Base-by-base conservation (phyloP, 2,329 filamentous ascomycete species). In the Aplosporella prunicola region DNA sequence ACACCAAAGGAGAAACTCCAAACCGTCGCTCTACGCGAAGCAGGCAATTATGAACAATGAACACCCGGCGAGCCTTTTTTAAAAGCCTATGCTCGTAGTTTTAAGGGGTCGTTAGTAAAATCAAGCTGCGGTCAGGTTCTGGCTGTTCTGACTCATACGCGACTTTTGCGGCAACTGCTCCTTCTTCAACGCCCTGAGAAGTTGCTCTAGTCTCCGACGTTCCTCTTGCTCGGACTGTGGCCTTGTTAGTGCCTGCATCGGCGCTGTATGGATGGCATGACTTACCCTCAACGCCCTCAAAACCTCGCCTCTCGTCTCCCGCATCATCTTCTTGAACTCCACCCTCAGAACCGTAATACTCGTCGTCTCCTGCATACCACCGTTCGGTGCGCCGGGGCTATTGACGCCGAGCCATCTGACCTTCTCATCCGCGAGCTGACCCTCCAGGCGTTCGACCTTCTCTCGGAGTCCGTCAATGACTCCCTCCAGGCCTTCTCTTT, bases 281-380 rank as follows among this genome's bases (percentile, higher is more conserved):
- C 37, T 30, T 58, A 83, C 80, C 64, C 74, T 76, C 40, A 84
- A 53, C 42, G 70, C 64, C 60, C 72, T 80, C 50, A 76, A 63
- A 43, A 73, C 78, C 56, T 85, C 80, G 1, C 69, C 67, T 43
- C 79, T 72, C 32, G 76, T 76, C 51, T 84, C 79, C 45, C 78
- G 70, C 79, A 84, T 83, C 80, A 84, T 84, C 64, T 80, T 83
- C 66, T 82, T 82, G 55, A 85, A 85, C 55, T 85, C 80, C 44
- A 78, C 78, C 58, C 78, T 77, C 51, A 85, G 52, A 26, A 83
- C 77, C 59, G 74, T 74, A 16, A 76, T 79, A 48, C 77, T 82
- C 9, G 77, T 83, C 8, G 67, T 72, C 45, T 79, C 76, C 41
- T 20, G 45, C 41, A 23, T 43, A 5, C 40, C 31, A 7, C 43